Evolutionary conservation across 306 rosid genomes (phyloP).

Genomic region (Nissolia schottii): DNA sequence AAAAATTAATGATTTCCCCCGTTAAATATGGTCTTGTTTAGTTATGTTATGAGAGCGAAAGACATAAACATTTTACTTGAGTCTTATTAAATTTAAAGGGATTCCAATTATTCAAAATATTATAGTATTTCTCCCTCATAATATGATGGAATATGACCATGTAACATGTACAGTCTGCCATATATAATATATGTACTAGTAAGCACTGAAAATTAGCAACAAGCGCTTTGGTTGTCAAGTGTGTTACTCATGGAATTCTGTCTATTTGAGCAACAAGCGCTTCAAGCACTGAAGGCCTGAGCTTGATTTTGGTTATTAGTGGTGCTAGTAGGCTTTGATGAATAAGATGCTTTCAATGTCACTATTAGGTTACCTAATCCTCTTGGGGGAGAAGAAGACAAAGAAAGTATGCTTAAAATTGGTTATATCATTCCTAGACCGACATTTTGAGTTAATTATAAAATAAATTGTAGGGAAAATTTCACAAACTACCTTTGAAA

Average conservation of each 20-base stretch:
- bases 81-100: no score
- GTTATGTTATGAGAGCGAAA: no score
- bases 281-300: background rate
- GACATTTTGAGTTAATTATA: background rate
- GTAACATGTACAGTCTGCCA: background rate
- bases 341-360: background rate
- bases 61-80: background rate
- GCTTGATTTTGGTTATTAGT: slow-evolving; percentile 13
- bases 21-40: no score
- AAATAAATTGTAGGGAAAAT: no score
- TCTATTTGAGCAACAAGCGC: background rate
- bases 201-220: background rate
- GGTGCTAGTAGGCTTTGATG: slow-evolving; percentile 6
- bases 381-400: background rate
- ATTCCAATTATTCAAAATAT: no score
- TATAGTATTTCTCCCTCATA: no score
- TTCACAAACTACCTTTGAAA: no score
- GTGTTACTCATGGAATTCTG: background rate
- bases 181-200: background rate
- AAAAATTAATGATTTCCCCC: slow-evolving; percentile 19
- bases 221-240: background rate
- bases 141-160: no score
- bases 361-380: slow-evolving; percentile 20
- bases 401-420: background rate
- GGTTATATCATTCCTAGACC: background rate